These are phyloP conservation scores for Anthoceros angustus DNA, from an alignment of 225 moss, liverwort and hornwort genomes.

Conservation along the genomic window DNA sequence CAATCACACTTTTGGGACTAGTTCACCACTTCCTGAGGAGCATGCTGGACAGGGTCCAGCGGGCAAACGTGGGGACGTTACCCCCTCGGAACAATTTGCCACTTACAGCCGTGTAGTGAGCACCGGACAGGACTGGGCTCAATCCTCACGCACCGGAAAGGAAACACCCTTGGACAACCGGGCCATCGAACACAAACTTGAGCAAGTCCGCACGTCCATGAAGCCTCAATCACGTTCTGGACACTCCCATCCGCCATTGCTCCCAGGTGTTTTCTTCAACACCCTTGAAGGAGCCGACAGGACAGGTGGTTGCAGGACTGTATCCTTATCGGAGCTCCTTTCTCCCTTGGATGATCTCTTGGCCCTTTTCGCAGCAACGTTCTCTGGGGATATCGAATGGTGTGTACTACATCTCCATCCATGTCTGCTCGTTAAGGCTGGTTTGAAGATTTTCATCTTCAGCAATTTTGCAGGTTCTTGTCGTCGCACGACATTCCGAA, in stretches of 20 bases:
- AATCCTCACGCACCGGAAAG: too few relatives aligned
- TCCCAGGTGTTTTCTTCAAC: conserved; percentile 19
- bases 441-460: neutral
- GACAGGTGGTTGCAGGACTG: conserved; percentile 5
- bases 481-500: conserved; percentile 21
- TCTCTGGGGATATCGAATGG: conserved; percentile 31
- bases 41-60: too few relatives aligned
- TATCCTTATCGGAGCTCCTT: conserved; percentile 26
- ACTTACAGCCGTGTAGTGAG: too few relatives aligned
- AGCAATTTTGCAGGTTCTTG: conserved; percentile 26
- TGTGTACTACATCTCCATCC: conserved; percentile 7
- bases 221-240: neutral
- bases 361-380: conserved; percentile 30
- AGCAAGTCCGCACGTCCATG: neutral
- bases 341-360: conserved; percentile 24
- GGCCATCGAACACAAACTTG: neutral
- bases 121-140: too few relatives aligned
- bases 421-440: neutral
- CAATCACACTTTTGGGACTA: too few relatives aligned
- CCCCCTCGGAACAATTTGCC: too few relatives aligned
- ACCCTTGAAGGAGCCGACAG: conserved; percentile 12
- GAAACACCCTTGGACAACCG: too few relatives aligned
- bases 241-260: neutral
- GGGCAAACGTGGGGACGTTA: too few relatives aligned
- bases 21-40: too few relatives aligned